Evolutionary conservation across 768 basidiomycete genomes (phyloP).

Genomic region (Chiua virens): DNA sequence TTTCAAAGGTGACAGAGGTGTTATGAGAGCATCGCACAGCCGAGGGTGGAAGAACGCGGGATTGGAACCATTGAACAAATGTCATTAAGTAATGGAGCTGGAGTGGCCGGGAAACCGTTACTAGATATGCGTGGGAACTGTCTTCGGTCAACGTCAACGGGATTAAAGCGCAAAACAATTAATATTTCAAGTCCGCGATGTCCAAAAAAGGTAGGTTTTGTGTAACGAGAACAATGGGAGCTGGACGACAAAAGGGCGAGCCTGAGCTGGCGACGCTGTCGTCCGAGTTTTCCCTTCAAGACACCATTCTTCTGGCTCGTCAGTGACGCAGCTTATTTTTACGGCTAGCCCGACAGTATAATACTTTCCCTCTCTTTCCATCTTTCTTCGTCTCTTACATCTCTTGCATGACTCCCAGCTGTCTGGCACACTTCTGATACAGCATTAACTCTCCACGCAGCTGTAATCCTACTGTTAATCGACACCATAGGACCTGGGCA

Average conservation of each 20-base stretch:
- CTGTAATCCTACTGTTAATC: background rate
- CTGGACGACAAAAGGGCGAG: constrained; percentile 22
- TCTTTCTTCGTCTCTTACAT: constrained; percentile 5
- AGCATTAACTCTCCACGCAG: constrained; percentile 2
- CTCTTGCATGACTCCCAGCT: constrained; percentile 6
- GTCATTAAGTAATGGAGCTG: no score
- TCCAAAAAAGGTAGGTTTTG: constrained; percentile 21
- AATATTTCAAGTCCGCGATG: constrained; percentile 15
- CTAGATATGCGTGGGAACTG: no score
- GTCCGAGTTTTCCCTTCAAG: background rate
- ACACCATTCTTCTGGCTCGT: constrained; percentile 17
- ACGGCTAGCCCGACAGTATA: constrained; percentile 14
- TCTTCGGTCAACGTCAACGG: background rate
- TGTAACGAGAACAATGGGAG: constrained; percentile 29
- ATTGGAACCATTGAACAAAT: no score
- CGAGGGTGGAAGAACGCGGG: no score
- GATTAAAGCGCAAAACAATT: constrained; percentile 10
- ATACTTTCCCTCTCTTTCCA: background rate
- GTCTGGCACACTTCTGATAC: constrained; percentile 1
- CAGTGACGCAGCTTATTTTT: constrained; percentile 11
- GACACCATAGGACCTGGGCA: background rate
- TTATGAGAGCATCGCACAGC: no score
- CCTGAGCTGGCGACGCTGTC: constrained; percentile 5
- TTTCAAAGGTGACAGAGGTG: no score
- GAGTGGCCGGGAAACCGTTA: no score